These are phyloP conservation scores for Oryza officinalis DNA, from an alignment of 176 grass and related monocot species.

Conservation along the genomic window DNA sequence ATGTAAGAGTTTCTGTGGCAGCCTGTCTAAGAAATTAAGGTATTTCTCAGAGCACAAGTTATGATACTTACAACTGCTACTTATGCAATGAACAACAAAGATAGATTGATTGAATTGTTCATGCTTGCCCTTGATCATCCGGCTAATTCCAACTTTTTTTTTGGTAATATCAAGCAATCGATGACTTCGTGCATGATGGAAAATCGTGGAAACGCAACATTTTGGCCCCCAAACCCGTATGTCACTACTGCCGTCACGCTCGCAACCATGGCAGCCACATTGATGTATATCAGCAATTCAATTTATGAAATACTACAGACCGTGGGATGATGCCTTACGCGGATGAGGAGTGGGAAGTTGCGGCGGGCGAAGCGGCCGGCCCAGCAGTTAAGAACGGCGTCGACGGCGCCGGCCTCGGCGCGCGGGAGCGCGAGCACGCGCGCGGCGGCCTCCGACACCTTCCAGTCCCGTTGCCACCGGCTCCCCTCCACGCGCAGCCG, in stretches of 20 bases:
- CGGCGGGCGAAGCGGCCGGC: constrained; percentile 65
- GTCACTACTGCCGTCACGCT: too few species aligned
- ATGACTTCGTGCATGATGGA: neutral
- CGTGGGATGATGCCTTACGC: constrained; percentile 31
- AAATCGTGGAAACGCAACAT: too few species aligned
- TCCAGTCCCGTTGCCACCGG: constrained; percentile 76
- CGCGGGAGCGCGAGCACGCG: constrained; percentile 55
- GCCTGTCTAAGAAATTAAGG: neutral
- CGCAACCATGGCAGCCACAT: neutral
- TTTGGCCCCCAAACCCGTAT: too few species aligned
- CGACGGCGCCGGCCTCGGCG: constrained; percentile 57
- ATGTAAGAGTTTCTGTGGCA: neutral
- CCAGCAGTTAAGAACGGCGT: constrained; percentile 82
- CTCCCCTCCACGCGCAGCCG: constrained; percentile 60
- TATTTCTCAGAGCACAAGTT: neutral
- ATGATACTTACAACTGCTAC: neutral
- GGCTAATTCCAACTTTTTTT: neutral
- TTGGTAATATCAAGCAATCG: neutral
- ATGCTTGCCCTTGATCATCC: too few species aligned
- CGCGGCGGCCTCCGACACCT: constrained; percentile 70
- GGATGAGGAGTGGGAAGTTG: constrained; percentile 83
- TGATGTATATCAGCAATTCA: neutral
- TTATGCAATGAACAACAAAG: neutral
- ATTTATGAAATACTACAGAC: constrained; percentile 16
- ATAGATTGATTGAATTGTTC: neutral